A percentile compares a stretch with the other conserved stretches of the same genome.
Evolutionary conservation across 2,329 filamentous ascomycete species (phyloP).

Genomic region (Ampelomyces quisqualis): DNA sequence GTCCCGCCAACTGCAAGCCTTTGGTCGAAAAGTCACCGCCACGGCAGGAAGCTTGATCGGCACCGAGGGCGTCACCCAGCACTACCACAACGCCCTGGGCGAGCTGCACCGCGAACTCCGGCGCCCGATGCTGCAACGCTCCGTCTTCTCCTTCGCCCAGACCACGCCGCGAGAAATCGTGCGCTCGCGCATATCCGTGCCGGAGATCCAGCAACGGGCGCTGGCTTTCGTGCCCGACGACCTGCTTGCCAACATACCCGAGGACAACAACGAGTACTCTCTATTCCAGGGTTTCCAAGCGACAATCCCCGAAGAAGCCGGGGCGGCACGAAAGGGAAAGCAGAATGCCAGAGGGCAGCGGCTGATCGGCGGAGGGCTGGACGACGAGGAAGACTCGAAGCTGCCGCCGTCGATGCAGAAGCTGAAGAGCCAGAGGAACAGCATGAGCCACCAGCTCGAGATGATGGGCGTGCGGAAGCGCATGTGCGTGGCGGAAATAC

Average conservation of each 20-base stretch:
- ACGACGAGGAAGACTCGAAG: constrained; percentile 51
- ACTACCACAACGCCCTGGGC: constrained; percentile 84
- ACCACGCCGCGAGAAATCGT: constrained; percentile 93
- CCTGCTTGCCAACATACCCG: constrained; percentile 83
- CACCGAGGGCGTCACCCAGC: constrained; percentile 55
- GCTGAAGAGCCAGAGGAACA: constrained; percentile 76
- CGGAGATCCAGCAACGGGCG: constrained; percentile 92
- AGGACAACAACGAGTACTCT: constrained; percentile 81
- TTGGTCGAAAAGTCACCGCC: constrained; percentile 90
- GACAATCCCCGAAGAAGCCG: constrained; percentile 69
- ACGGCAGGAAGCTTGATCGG: constrained; percentile 88
- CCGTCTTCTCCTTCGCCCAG: constrained; percentile 86
- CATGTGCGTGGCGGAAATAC: constrained; percentile 95
- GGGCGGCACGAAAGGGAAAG: constrained; percentile 58
- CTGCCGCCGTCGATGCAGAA: constrained; percentile 68
- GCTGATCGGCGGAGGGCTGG: constrained; percentile 65
- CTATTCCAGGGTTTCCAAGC: constrained; percentile 97
- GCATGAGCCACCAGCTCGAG: constrained; percentile 81
- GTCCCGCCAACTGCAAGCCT: constrained; percentile 87
- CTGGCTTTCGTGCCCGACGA: constrained; percentile 87
- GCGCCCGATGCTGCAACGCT: constrained; percentile 79
- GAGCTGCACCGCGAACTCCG: constrained; percentile 88
- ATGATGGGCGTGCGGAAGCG: constrained; percentile 92
- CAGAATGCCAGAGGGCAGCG: constrained; percentile 74
- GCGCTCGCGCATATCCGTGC: constrained; percentile 82